Evolutionary conservation across 202 grass and related monocot species (phyloP).

Genomic region (Eragrostis tef): DNA sequence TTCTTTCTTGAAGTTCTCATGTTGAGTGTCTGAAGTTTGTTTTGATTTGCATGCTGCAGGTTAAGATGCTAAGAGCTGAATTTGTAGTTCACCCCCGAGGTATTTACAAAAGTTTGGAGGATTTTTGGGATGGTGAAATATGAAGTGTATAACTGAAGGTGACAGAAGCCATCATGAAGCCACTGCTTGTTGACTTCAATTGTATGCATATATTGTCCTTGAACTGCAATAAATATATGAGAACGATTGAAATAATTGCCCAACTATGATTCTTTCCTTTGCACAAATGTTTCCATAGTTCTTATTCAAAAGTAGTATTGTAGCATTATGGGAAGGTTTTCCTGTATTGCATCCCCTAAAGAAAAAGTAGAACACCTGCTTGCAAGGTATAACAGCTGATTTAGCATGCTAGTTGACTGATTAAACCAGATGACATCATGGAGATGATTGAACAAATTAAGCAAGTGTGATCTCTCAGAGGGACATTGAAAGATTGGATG

Average conservation of each 20-base stretch:
- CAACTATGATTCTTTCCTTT: background rate
- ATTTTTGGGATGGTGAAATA: constrained; percentile 64
- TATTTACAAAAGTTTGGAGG: constrained; percentile 56
- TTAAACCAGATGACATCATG: background rate
- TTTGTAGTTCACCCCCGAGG: constrained; percentile 53
- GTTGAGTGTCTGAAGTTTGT: constrained; percentile 28
- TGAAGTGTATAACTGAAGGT: background rate
- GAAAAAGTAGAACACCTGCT: background rate
- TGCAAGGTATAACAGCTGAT: background rate
- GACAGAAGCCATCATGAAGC: background rate
- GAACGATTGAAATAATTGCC: background rate
- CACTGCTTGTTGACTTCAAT: background rate
- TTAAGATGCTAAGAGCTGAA: constrained; percentile 52
- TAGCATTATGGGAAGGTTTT: background rate
- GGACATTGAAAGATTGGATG: background rate
- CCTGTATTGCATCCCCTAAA: background rate
- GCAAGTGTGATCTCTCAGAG: background rate
- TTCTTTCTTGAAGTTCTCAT: constrained; percentile 21
- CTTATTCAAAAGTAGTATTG: background rate
- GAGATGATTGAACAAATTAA: background rate
- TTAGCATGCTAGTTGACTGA: background rate
- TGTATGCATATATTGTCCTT: background rate
- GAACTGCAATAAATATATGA: background rate
- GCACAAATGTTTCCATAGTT: background rate
- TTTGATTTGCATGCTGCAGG: constrained; percentile 45